Evolutionary conservation across 2,329 filamentous ascomycete genomes (phyloP), one percentile per base, ranked within the genome.

Genomic region (Capronia coronata): DNA sequence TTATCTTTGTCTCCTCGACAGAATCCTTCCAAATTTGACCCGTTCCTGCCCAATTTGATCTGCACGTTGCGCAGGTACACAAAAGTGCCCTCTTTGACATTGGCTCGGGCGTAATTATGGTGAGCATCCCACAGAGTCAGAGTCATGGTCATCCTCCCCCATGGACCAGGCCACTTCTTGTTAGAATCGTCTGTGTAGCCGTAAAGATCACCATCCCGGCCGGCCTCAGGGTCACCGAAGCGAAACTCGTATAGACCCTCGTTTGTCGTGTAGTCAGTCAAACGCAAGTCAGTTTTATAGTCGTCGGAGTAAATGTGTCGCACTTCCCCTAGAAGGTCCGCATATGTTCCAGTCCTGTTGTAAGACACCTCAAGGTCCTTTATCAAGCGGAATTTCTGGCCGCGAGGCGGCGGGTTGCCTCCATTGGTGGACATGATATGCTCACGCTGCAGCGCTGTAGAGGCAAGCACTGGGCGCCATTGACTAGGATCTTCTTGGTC

Each of bases 211-310:
- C 76, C 77, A 40, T 79, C 75, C 34, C 66, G 67, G 4, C 59
- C 46, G 2, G 58, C 58, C 5, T 64, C 64, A 1, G 64, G 57
- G 13, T 59, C 51, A 8, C 69, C 65, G 40, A 66, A 62, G 11
- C 62, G 60, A 50, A 79, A 80, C 29, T 80, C 67, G 56, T 75
- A 83, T 50, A 96, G 81, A 1, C 61, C 52, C 0, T 72, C 62
- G 61, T 96, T 87, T 43, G 78, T 69, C 0, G 88, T 94, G 65
- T 90, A 95, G 66, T 96, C 90, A 0, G 86, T 85, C 14, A 94
- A 70, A 71, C 89, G 89, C 0, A 95, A 56, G 3, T 80, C 78
- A 10, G 78, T 67, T 49, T 68, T 76, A 21, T 76, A 73, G 32
- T 67, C 65, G 21, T 60, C 64, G 11, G 68, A 62, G 57, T 71